Evolutionary conservation across 345 rosid species (phyloP).

Genomic region (Dimocarpus longan): DNA sequence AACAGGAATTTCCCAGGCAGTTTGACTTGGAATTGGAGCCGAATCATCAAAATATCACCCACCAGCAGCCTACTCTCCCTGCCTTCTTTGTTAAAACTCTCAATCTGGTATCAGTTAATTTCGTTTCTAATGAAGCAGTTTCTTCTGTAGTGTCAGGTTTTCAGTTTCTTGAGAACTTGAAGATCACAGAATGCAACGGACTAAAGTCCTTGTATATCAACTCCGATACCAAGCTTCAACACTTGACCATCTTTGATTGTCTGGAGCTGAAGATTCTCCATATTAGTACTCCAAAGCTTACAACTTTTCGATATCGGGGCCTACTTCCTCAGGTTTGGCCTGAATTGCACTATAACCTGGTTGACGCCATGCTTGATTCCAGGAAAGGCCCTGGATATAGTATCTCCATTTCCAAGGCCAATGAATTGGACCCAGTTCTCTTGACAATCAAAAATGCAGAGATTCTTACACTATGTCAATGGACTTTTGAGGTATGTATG

Average conservation of each 20-base stretch:
- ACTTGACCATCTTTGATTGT: constrained; percentile 51
- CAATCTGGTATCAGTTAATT: constrained; percentile 41
- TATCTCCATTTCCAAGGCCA: constrained; percentile 27
- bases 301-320: constrained; percentile 41
- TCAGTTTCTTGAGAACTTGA: constrained; percentile 53
- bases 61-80: constrained; percentile 25
- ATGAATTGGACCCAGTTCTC: constrained; percentile 41
- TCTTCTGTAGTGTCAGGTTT: constrained; percentile 46
- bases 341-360: constrained; percentile 58
- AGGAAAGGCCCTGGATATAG: constrained; percentile 44
- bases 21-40: constrained; percentile 44
- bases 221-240: constrained; percentile 48
- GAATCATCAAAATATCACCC: constrained; percentile 23
- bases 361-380: constrained; percentile 49
- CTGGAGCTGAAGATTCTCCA: constrained; percentile 37
- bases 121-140: constrained; percentile 46
- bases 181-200: constrained; percentile 41
- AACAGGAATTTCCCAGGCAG: constrained; percentile 21
- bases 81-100: constrained; percentile 51
- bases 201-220: constrained; percentile 45
- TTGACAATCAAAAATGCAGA: constrained; percentile 58
- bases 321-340: constrained; percentile 46
- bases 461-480: constrained; percentile 54
- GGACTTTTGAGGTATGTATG: constrained; percentile 60
- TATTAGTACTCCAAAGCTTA: constrained; percentile 46